Conservation (phyloP, 1,284 basidiomycete species). For the Rhodotorula sp. region DNA sequence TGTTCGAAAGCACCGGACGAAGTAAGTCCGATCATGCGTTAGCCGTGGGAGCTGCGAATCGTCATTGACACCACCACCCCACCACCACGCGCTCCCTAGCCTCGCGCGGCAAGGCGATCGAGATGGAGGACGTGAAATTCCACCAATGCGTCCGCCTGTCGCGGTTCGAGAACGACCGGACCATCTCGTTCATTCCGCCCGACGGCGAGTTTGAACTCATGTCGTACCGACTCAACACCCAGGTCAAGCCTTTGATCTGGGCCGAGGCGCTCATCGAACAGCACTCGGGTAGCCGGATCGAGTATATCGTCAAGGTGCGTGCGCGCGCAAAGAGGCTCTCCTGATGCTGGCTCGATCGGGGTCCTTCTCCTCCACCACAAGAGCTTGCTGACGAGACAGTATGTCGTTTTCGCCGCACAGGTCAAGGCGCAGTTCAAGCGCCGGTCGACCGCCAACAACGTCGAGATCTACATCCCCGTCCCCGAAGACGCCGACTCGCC, state of each 20-base stretch:
- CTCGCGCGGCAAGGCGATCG: constrained; percentile 93
- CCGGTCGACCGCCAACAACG: constrained; percentile 93
- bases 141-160: constrained; percentile 99
- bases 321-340: too few relatives aligned
- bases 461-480: constrained; percentile 96
- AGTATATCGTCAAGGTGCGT: constrained; percentile 86
- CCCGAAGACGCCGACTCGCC: constrained; percentile 98
- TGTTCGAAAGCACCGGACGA: constrained; percentile 96
- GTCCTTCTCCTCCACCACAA: background rate
- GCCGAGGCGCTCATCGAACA: constrained; percentile 95
- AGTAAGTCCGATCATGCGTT: constrained; percentile 57
- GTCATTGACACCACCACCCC: background rate
- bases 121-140: constrained; percentile 99
- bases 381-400: background rate
- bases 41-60: background rate
- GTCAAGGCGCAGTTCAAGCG: constrained; percentile 98
- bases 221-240: constrained; percentile 92
- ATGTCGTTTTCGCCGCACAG: constrained; percentile 12
- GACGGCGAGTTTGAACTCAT: constrained; percentile 99
- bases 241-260: constrained; percentile 97
- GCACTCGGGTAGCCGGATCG: constrained; percentile 87
- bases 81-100: constrained; percentile 61
- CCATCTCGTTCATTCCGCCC: constrained; percentile 98
- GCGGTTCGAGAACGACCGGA: constrained; percentile 97
- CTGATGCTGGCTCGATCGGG: background rate